Percentiles rank a stretch among this genome's conserved stretches.
Evolutionary conservation across 495 filamentous ascomycete species (phyloP).

Genomic region (Aspergillus homomorphus): DNA sequence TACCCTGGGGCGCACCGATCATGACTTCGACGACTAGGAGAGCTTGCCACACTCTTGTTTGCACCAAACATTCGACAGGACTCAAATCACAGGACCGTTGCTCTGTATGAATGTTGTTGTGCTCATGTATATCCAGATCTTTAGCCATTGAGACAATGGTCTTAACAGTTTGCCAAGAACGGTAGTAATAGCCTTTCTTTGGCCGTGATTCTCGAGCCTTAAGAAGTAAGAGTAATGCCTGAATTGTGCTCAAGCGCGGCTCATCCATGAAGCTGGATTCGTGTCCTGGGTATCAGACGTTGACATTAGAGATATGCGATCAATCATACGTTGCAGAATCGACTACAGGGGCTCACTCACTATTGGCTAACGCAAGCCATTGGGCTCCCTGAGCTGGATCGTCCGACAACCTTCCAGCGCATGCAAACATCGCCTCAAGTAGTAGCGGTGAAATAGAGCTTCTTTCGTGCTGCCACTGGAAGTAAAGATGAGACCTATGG

Average conservation of each 20-base stretch:
- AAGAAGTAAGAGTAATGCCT: slow-evolving; percentile 81
- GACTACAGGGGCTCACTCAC: slow-evolving; percentile 54
- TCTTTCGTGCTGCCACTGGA: slow-evolving; percentile 86
- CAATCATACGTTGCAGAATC: not conserved
- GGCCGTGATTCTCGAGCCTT: slow-evolving; percentile 91
- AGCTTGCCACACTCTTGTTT: slow-evolving; percentile 87
- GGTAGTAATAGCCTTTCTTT: slow-evolving; percentile 92
- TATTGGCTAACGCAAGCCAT: slow-evolving; percentile 90
- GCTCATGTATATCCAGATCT: slow-evolving; percentile 87
- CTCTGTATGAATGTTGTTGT: slow-evolving; percentile 71
- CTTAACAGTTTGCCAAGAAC: slow-evolving; percentile 97
- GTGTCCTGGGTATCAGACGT: slow-evolving; percentile 61
- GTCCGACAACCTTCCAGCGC: slow-evolving; percentile 76
- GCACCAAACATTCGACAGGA: slow-evolving; percentile 73
- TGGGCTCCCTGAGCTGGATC: slow-evolving; percentile 82
- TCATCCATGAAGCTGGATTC: slow-evolving; percentile 96
- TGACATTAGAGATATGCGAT: slow-evolving; percentile 20
- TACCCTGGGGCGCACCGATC: slow-evolving; percentile 94
- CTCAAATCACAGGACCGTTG: slow-evolving; percentile 66
- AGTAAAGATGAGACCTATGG: slow-evolving; percentile 79
- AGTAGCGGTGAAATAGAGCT: slow-evolving; percentile 87
- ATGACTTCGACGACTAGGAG: slow-evolving; percentile 86
- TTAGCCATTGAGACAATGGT: slow-evolving; percentile 90
- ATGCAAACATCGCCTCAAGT: slow-evolving; percentile 94
- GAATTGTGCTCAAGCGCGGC: slow-evolving; percentile 87